A percentile compares a stretch with the other conserved stretches of the same genome.
phyloP scores from a whole-genome alignment of 2,329 filamentous ascomycete species.

The Colletotrichum sp. region DNA sequence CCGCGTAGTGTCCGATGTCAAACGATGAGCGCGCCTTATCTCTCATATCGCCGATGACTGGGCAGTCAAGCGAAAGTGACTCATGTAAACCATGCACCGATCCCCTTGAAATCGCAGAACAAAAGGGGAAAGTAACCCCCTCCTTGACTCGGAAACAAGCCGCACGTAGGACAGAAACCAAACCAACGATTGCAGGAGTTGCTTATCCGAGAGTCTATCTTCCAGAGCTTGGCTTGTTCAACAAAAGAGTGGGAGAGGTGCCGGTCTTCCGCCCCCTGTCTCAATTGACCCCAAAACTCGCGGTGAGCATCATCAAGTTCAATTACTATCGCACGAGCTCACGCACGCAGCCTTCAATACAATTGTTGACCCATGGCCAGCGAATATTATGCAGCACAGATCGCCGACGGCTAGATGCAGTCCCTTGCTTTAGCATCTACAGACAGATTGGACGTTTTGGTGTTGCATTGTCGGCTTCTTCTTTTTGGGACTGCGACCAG shows the following conservation, averaged over 20 bases:
- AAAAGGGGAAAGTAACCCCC: neutral
- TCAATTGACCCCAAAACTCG: neutral
- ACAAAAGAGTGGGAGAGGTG: neutral
- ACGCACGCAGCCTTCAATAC: neutral
- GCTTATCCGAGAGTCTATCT: neutral
- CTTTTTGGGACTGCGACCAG: neutral
- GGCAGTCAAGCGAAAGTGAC: neutral
- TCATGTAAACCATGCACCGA: neutral
- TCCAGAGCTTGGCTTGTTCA: neutral
- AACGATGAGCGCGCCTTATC: neutral
- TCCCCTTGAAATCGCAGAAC: neutral
- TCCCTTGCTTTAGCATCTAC: neutral
- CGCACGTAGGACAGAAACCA: neutral
- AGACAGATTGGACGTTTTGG: neutral
- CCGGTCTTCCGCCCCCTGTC: neutral
- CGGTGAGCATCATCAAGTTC: neutral
- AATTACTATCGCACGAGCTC: neutral
- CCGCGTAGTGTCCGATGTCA: neutral
- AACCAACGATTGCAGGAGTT: neutral
- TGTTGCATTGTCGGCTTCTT: neutral
- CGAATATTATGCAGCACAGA: neutral
- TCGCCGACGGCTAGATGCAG: neutral
- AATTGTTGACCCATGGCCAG: neutral
- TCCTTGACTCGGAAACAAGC: neutral
- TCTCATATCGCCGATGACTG: neutral